phyloP scores from a whole-genome alignment of 225 moss, liverwort and hornwort species.

The Straminergon stramineum region DNA sequence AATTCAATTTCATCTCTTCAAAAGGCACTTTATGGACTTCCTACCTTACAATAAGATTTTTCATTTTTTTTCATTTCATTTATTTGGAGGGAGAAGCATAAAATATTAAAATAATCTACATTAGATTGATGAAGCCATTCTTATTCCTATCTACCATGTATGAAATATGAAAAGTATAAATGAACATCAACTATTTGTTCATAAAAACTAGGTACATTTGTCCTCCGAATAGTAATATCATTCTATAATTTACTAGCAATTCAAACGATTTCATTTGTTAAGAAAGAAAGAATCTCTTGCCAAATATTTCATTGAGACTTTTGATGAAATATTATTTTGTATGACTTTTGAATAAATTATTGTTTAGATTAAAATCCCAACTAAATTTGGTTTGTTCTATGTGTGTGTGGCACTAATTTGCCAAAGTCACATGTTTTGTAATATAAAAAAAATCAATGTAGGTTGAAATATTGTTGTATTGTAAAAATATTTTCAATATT shows the following conservation, averaged over 20 bases:
- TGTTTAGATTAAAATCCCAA: no score
- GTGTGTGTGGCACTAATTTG: not conserved
- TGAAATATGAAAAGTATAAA: not conserved
- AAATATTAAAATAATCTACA: not conserved
- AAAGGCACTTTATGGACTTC: no score
- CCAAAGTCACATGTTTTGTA: not conserved
- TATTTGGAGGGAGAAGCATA: accelerated
- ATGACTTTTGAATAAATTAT: not conserved
- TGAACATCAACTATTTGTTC: not conserved
- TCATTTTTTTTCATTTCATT: not conserved
- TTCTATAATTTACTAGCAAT: not conserved
- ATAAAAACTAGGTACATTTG: not conserved
- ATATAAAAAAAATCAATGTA: not conserved
- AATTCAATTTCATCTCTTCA: not conserved
- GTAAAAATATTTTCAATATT: not conserved
- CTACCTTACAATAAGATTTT: not conserved
- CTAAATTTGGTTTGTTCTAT: not conserved
- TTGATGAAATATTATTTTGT: not conserved
- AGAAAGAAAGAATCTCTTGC: not conserved
- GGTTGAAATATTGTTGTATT: not conserved
- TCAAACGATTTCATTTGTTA: not conserved
- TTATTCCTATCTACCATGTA: not conserved
- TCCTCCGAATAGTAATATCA: accelerated
- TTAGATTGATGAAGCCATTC: not conserved
- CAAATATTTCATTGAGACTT: not conserved